A percentile compares a stretch with the other conserved stretches of the same genome.
These are phyloP conservation scores for Cytospora piceicola DNA, from an alignment of 2,329 filamentous ascomycete genomes.

Conservation along the genomic window DNA sequence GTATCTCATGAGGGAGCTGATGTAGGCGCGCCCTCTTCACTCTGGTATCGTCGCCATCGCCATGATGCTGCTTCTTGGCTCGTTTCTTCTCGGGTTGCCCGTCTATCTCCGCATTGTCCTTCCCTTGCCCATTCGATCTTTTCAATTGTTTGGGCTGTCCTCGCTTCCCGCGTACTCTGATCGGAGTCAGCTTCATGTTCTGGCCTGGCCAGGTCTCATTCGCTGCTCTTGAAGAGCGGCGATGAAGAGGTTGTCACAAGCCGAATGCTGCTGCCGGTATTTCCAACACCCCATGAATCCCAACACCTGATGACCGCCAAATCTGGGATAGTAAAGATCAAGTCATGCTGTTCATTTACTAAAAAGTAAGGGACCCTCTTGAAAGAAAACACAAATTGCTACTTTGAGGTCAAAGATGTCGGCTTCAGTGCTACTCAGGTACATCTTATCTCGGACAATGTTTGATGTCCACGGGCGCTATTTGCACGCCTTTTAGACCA, in stretches of 20 bases:
- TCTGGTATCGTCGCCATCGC: conserved; percentile 18
- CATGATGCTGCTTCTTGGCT: conserved; percentile 26
- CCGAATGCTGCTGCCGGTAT: background rate
- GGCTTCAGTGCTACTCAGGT: background rate
- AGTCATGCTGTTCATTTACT: background rate
- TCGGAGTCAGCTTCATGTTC: conserved; percentile 53
- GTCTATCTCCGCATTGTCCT: background rate
- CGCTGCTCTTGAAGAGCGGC: background rate
- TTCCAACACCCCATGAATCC: conserved; percentile 6
- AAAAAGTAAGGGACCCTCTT: background rate
- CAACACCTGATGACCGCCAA: background rate
- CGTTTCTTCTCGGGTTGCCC: conserved; percentile 18
- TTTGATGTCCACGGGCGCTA: background rate
- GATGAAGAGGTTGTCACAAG: background rate
- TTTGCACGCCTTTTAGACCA: background rate
- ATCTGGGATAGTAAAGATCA: background rate
- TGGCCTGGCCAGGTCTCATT: background rate
- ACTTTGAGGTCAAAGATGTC: background rate
- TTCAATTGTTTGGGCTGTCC: conserved; percentile 34
- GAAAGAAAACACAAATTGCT: background rate
- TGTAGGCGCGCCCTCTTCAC: conserved; percentile 37
- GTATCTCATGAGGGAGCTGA: conserved; percentile 55
- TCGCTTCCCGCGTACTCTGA: conserved; percentile 54
- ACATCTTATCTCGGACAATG: background rate
- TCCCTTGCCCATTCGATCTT: conserved; percentile 29